Conservation (phyloP, 2,329 filamentous ascomycete species). For the Penicillium concentricum region DNA sequence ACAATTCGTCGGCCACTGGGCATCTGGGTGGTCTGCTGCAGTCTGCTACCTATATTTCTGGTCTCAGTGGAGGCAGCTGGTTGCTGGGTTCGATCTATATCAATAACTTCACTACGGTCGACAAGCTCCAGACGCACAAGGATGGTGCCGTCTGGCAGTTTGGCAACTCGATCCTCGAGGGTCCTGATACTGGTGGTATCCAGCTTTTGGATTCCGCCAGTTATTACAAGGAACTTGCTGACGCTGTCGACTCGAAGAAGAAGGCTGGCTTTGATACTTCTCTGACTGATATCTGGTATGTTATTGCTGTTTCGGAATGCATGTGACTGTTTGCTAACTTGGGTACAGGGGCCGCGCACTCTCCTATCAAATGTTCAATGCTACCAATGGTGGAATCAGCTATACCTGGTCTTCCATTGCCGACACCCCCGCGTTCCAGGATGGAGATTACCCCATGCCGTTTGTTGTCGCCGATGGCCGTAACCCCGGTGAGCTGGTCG, state of each 20-base stretch:
- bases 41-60: constrained; percentile 76
- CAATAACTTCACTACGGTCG: constrained; percentile 74
- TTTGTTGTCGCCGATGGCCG: constrained; percentile 70
- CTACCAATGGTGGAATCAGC: constrained; percentile 66
- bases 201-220: constrained; percentile 48
- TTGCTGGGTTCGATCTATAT: constrained; percentile 76
- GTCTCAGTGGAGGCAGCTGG: constrained; percentile 83
- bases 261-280: constrained; percentile 66
- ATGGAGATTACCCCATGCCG: constrained; percentile 67
- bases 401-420: constrained; percentile 84
- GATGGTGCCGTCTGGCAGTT: constrained; percentile 30
- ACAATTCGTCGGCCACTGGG: constrained; percentile 59
- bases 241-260: constrained; percentile 60
- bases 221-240: constrained; percentile 63
- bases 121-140: constrained; percentile 32
- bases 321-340: constrained; percentile 1
- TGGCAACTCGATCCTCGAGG: constrained; percentile 50
- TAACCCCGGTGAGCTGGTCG: constrained; percentile 58
- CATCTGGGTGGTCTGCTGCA: constrained; percentile 81
- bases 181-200: constrained; percentile 39
- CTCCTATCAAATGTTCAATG: constrained; percentile 82
- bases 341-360: constrained; percentile 65
- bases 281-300: constrained; percentile 79
- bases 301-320: background rate
- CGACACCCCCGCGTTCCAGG: constrained; percentile 59